phyloP scores from a whole-genome alignment of 495 filamentous ascomycete genomes.

The Trichoderma asperelloides region DNA sequence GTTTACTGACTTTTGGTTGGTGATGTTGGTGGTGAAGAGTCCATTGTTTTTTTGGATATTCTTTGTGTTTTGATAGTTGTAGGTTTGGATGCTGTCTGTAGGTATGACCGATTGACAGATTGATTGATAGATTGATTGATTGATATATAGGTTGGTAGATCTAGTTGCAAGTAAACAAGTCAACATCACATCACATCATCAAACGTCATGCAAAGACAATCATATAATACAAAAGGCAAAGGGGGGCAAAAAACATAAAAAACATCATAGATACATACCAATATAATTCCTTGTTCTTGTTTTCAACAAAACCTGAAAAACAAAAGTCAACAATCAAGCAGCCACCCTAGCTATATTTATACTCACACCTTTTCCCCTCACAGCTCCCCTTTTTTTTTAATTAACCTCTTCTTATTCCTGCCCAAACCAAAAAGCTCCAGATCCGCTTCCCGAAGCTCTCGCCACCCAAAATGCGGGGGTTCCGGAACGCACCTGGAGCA shows the following conservation, averaged over 20 bases:
- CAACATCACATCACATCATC: too few relatives aligned
- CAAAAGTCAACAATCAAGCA: background rate
- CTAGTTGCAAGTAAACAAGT: too few relatives aligned
- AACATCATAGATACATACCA: background rate
- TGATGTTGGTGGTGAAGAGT: slow-evolving; percentile 9
- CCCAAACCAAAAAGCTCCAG: background rate
- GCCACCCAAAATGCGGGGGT: background rate
- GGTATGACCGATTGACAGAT: background rate
- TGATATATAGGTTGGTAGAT: too few relatives aligned
- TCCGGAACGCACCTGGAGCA: background rate
- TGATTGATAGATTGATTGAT: background rate
- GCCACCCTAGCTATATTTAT: background rate
- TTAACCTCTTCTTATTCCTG: background rate
- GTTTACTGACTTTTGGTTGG: slow-evolving; percentile 1
- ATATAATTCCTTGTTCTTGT: background rate
- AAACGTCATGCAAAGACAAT: too few relatives aligned
- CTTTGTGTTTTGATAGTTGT: background rate
- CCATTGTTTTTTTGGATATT: background rate
- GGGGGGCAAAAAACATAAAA: too few relatives aligned
- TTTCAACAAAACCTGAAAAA: background rate
- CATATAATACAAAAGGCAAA: too few relatives aligned
- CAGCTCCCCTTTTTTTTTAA: too few relatives aligned
- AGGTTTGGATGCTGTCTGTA: background rate
- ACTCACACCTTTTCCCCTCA: background rate
- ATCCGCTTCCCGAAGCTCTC: background rate